These are phyloP conservation scores for Protomyces pachydermus DNA, from an alignment of 1,139 yeast species.

Conservation along the genomic window DNA sequence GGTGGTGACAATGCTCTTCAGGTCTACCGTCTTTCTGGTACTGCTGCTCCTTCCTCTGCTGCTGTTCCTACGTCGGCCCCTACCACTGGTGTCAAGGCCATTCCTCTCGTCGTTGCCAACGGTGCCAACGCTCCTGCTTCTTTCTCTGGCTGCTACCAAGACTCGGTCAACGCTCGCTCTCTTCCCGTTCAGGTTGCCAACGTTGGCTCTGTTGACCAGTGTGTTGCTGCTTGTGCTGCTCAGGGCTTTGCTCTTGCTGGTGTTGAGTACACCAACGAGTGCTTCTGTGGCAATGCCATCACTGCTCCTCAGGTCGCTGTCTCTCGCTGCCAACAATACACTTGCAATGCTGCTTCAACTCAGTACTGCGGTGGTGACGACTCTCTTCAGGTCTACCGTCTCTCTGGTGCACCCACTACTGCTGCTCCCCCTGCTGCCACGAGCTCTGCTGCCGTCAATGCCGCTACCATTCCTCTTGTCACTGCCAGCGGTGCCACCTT, in stretches of 20 bases:
- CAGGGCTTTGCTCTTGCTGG: constrained; percentile 25
- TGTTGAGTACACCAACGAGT: constrained; percentile 24
- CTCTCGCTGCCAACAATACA: not conserved
- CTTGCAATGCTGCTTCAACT: constrained; percentile 18
- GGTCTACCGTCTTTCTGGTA: not conserved
- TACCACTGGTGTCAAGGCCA: not conserved
- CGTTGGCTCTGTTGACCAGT: constrained; percentile 12
- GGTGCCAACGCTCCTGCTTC: not conserved
- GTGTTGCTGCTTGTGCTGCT: constrained; percentile 15
- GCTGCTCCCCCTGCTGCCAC: constrained; percentile 35
- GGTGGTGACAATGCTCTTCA: not conserved
- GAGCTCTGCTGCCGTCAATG: constrained; percentile 55
- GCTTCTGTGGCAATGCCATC: constrained; percentile 27
- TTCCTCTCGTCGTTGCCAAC: not conserved
- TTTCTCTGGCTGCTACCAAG: constrained; percentile 25
- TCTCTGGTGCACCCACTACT: constrained; percentile 17
- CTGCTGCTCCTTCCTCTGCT: not conserved
- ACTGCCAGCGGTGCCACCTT: not conserved
- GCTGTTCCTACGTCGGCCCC: not conserved
- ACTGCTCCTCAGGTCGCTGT: constrained; percentile 20
- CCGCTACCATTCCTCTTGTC: not conserved
- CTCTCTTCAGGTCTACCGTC: constrained; percentile 13
- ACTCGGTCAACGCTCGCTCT: constrained; percentile 8
- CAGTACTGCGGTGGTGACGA: constrained; percentile 20
- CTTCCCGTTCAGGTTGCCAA: constrained; percentile 1